A percentile compares a stretch with the other conserved stretches of the same genome.
phyloP scores from a whole-genome alignment of 2,329 filamentous ascomycete species.

The Davidsoniella virescens region DNA sequence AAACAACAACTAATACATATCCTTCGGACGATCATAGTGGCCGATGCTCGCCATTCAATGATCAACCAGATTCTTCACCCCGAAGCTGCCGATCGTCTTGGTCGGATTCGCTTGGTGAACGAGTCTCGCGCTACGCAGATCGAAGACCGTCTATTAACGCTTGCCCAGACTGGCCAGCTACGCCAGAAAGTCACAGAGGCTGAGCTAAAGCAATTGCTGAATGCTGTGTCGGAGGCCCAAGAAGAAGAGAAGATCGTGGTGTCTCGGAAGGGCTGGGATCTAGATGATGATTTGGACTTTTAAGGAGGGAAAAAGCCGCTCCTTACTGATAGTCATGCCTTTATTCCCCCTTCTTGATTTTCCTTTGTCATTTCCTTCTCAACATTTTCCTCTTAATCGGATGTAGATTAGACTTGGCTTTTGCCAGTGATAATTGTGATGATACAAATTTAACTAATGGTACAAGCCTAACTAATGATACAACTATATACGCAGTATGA shows the following conservation, averaged over 20 bases:
- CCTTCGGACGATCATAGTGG: constrained; percentile 17
- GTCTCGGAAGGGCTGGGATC: constrained; percentile 66
- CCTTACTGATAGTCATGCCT: not conserved
- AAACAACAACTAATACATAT: not conserved
- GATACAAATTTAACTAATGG: too few relatives aligned
- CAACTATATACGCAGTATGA: not conserved
- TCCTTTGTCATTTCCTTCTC: not conserved
- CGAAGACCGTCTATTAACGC: constrained; percentile 82
- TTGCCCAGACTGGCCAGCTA: constrained; percentile 77
- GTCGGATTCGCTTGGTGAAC: constrained; percentile 90
- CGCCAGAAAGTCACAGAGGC: constrained; percentile 76
- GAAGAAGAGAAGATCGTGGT: constrained; percentile 78
- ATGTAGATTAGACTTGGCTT: not conserved
- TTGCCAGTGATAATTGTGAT: not conserved
- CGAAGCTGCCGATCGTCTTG: constrained; percentile 80
- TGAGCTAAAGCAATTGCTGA: constrained; percentile 82
- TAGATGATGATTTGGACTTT: constrained; percentile 62
- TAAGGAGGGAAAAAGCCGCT: constrained; percentile 18
- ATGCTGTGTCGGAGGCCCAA: constrained; percentile 64
- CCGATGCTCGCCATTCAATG: constrained; percentile 59
- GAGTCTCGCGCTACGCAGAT: constrained; percentile 77
- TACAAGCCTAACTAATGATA: too few relatives aligned
- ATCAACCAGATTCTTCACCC: constrained; percentile 89
- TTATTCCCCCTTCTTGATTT: not conserved
- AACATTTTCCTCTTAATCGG: not conserved